Evolutionary conservation across 2,329 filamentous ascomycete species (phyloP), one percentile per base, ranked within the genome.

Genomic region (Aspergillus awamori): DNA sequence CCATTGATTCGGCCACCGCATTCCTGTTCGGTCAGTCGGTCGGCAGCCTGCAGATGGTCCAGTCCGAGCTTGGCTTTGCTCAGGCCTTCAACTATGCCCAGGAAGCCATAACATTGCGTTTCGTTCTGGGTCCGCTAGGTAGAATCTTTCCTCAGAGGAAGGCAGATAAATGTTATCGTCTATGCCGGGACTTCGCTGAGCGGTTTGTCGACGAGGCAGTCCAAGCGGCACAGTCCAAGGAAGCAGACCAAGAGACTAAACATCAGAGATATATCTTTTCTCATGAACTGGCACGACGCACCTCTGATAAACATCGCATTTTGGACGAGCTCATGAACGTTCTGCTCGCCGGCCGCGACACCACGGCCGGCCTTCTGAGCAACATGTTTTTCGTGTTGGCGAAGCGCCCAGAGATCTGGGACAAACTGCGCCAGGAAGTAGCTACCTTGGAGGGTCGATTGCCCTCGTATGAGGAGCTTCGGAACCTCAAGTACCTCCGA

Each of bases 1-100:
- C 53, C 4, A 28, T 91, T 89, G 48, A 91, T 63, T 84, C 86
- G 0, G 86, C 87, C 0, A 90, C 87, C 0, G 86, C 88, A 49
- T 89, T 91, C 65, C 76, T 91, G 4, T 87, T 91, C 51, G 88
- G 89, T 6, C 79, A 85, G 51, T 85, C 81, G 54, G 81, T 82
- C 3, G 76, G 81, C 62, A 81, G 80, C 13, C 68, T 85, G 36
- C 74, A 20, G 53, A 63, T 58, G 30, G 38, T 3, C 20, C 57
- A 36, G 7, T 51, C 48, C 13, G 51, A 58, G 41, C 26, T 39
- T 6, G 57, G 58, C 6, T 80, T 81, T 61, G 70, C 73, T 0
- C 67, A 76, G 41, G 72, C 72, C 6, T 81, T 82, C 61, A 71
- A 73, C 6, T 71, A 72, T 59, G 62, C 67, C 26, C 65, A 66